These are phyloP conservation scores for Scutellaria minor DNA, from an alignment of 257 asterid genomes.

Conservation along the genomic window DNA sequence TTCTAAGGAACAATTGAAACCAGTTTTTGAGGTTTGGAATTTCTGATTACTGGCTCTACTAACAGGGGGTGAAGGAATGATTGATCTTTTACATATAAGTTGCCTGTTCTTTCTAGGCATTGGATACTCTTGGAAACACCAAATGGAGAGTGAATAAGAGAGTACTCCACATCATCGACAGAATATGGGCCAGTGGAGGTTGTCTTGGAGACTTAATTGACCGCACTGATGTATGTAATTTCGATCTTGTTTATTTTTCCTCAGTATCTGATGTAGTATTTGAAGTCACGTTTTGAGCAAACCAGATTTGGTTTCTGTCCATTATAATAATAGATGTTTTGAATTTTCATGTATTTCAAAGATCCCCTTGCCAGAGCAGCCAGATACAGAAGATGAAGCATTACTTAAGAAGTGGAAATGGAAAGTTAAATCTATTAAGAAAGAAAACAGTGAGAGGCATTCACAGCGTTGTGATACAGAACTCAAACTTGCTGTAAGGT, in stretches of 20 bases:
- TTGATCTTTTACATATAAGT: conserved; percentile 25
- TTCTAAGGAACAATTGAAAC: conserved; percentile 65
- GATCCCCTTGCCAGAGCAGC: conserved; percentile 84
- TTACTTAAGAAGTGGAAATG: conserved; percentile 80
- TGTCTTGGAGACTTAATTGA: conserved; percentile 81
- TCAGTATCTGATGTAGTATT: conserved; percentile 15
- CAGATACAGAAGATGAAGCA: conserved; percentile 85
- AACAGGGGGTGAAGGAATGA: not conserved
- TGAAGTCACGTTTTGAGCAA: conserved; percentile 8
- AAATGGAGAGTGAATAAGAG: conserved; percentile 94
- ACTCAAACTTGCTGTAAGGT: conserved; percentile 91
- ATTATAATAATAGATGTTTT: conserved; percentile 15
- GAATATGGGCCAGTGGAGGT: conserved; percentile 97
- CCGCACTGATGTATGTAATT: conserved; percentile 75
- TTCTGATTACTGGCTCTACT: conserved; percentile 27
- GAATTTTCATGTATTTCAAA: conserved; percentile 40
- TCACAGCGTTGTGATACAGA: conserved; percentile 94
- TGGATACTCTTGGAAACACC: conserved; percentile 93
- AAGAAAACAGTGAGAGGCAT: conserved; percentile 91
- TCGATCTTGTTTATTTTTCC: conserved; percentile 24
- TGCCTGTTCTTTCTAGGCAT: conserved; percentile 59
- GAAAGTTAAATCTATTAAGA: conserved; percentile 70
- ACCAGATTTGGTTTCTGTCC: conserved; percentile 10
- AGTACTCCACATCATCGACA: conserved; percentile 74
- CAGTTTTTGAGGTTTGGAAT: conserved; percentile 78